phyloP scores from a whole-genome alignment of 1,139 yeast genomes.

The Wickerhamomyces sp. region DNA sequence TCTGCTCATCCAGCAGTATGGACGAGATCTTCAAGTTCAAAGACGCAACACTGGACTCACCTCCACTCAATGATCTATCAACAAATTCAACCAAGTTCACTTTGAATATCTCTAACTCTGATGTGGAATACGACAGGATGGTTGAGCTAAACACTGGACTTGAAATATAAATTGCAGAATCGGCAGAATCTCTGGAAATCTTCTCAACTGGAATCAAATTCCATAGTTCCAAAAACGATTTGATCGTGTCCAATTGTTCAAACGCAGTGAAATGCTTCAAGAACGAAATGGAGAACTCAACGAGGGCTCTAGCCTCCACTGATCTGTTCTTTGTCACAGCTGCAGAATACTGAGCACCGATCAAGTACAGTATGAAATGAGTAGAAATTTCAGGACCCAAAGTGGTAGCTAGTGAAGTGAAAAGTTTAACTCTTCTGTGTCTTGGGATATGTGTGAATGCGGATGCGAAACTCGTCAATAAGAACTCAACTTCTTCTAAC shows the following conservation, averaged over 20 bases:
- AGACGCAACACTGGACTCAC: slow-evolving; percentile 38
- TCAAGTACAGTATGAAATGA: slow-evolving; percentile 67
- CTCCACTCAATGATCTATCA: slow-evolving; percentile 40
- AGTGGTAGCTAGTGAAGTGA: slow-evolving; percentile 71
- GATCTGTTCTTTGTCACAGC: slow-evolving; percentile 49
- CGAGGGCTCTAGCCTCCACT: slow-evolving; percentile 58
- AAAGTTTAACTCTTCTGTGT: slow-evolving; percentile 86
- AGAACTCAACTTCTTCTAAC: slow-evolving; percentile 70
- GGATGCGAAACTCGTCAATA: slow-evolving; percentile 82
- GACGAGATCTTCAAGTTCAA: slow-evolving; percentile 59
- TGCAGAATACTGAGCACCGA: slow-evolving; percentile 71
- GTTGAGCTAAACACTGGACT: slow-evolving; percentile 65
- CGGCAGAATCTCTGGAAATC: slow-evolving; percentile 35
- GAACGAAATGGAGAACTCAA: slow-evolving; percentile 70
- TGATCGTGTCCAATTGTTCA: slow-evolving; percentile 63
- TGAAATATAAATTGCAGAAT: slow-evolving; percentile 35
- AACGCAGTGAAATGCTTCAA: slow-evolving; percentile 59
- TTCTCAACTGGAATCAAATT: slow-evolving; percentile 37
- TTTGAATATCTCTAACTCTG: slow-evolving; percentile 47
- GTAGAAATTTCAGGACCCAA: slow-evolving; percentile 66
- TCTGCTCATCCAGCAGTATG: slow-evolving; percentile 43
- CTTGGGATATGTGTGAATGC: slow-evolving; percentile 96
- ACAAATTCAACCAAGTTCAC: slow-evolving; percentile 50
- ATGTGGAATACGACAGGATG: slow-evolving; percentile 43
- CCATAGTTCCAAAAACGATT: slow-evolving; percentile 52